Conservation (phyloP, 768 basidiomycete species). For the Lactarius quietus region DNA sequence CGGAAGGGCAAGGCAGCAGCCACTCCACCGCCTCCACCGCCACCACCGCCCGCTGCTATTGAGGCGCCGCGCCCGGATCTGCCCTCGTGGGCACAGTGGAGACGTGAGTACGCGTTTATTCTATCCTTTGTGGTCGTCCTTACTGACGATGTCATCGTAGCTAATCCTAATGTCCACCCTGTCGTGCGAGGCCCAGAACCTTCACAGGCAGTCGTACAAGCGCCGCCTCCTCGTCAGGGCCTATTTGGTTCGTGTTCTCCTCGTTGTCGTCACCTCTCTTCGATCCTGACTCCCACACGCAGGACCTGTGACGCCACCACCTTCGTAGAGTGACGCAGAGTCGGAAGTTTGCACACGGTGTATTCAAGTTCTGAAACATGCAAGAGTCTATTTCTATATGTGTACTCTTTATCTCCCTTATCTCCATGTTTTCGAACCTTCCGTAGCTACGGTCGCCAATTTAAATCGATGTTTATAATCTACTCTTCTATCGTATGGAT, state of each 20-base stretch:
- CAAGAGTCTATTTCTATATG: not conserved
- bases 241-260: conserved; percentile 54
- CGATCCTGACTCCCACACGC: not conserved
- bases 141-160: conserved; percentile 34
- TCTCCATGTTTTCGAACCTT: not conserved
- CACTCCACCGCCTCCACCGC: conserved; percentile 39
- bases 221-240: conserved; percentile 53
- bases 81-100: conserved; percentile 86
- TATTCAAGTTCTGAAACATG: not conserved
- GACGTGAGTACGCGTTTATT: conserved; percentile 48
- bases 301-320: conserved; percentile 34
- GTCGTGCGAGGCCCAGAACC: conserved; percentile 38
- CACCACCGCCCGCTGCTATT: conserved; percentile 35
- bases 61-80: conserved; percentile 44
- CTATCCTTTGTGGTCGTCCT: not conserved
- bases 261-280: not conserved
- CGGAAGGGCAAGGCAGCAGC: conserved; percentile 40
- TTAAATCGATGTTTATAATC: not conserved
- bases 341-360: not conserved
- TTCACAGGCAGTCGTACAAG: conserved; percentile 34
- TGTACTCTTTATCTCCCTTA: not conserved
- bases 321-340: conserved; percentile 25
- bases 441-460: not conserved
- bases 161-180: conserved; percentile 61
- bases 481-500: not conserved